Base-by-base conservation (phyloP, 2,329 filamentous ascomycete genomes). In the Trichoderma gracile region DNA sequence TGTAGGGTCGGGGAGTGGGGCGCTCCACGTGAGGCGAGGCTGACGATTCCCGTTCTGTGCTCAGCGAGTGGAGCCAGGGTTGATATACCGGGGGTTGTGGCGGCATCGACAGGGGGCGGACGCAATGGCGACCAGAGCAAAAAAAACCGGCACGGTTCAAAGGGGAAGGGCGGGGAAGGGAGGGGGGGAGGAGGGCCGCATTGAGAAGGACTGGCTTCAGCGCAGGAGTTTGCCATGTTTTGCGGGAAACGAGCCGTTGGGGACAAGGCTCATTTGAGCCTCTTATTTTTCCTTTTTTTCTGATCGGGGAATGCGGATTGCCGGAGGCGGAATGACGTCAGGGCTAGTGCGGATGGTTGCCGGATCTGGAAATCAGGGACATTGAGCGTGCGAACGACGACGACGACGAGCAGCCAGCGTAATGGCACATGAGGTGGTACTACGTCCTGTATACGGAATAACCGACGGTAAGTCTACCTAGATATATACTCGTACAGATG, bases 1-100 rank as follows among this genome's bases (percentile, higher is more conserved):
- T 38, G 49, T 55, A 60, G 63, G 60, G 60, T 53, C 66, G 64
- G 65, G 45, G 54, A 68, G 67, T 73, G 71, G 72, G 67, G 65
- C 65, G 40, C 65, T 70, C 68, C 72, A 74, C 69, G 71, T 73
- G 70, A 73, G 67, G 69, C 71, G 72, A 73, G 69, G 69, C 73
- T 71, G 69, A 71, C 64, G 59, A 55, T 53, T 66, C 61, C 53
- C 38, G 30, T 56, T 57, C 47, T 43, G 61, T 56, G 52, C 49
- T 57, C n/a, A 42, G 33, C 40, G 25, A 53, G 49, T 61, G 58
- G 58, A 53, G 38, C 58, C 52, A 38, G 21, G 38, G 58, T 27
- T 53, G 19, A 9, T 25, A 54, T 49, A 45, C 58, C 21, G 47
- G 58, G 49, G 56, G 33, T 3, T 38, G 33, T 38, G 33, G 49